Base-by-base conservation (phyloP, 2,329 filamentous ascomycete genomes). In the Penicillium sp. region DNA sequence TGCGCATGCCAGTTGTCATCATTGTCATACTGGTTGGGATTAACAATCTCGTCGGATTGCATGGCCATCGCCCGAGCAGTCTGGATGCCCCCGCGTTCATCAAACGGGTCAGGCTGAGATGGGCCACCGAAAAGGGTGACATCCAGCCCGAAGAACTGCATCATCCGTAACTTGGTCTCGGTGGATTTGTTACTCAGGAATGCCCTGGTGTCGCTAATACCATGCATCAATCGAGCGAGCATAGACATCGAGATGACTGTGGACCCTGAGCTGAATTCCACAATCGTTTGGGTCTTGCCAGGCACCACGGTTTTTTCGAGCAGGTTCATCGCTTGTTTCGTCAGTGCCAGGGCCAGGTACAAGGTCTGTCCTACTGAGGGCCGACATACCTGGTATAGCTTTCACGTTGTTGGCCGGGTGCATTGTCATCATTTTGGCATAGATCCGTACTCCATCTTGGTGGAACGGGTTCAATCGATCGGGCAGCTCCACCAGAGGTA, bases 351-450 rank as follows among this genome's bases (percentile, higher is more conserved):
- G n/a, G n/a, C n/a, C n/a, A n/a, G n/a, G n/a, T n/a, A n/a, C n/a
- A n/a, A n/a, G n/a, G n/a, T n/a, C n/a, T 22, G 13, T 24, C 7
- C 8, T n/a, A 22, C 1, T 19, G 3, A n/a, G 29, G 29, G 10
- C 7, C 12, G 21, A 2, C 53, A 21, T 57, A 62, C 61, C 65
- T 57, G 81, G 81, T 64, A 84, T 74, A 2, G 77, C 74, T 60
- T 84, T 84, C 56, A 84, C 81, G 41, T 84, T 84, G 53, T 84
- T 79, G 3, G 80, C 78, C 1, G 81, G 80, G 57, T 80, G 78
- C 70, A 78, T 77, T 2, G 78, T 80, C 75, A 84, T 77, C 78
- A 84, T 79, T 66, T 84, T 83, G 33, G 81, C 80, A 54, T 81
- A 83, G 45, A 84, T 81, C 10, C 78, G 74, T 4, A 84, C 76